A percentile compares a stretch with the other conserved stretches of the same genome.
Conservation (phyloP, 108 stramenopile genomes). For the Cyclotella kingstonii region DNA sequence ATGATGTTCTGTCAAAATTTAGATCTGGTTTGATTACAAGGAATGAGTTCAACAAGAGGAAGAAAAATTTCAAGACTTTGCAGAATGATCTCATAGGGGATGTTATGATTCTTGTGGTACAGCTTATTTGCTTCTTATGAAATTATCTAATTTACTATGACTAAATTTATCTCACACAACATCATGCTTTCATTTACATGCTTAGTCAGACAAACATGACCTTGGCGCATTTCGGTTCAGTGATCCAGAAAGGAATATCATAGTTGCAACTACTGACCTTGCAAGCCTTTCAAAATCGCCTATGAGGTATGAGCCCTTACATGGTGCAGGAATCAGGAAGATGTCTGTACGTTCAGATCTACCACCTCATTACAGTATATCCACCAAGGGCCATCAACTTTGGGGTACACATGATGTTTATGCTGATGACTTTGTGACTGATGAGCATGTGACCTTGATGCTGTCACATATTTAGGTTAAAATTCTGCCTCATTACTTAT, state of each 20-base stretch:
- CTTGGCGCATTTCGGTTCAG: slow-evolving; percentile 54
- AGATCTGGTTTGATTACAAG: slow-evolving; percentile 22
- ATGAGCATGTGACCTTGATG: slow-evolving; percentile 13
- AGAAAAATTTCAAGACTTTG: slow-evolving; percentile 8
- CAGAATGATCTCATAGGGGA: slow-evolving; percentile 35
- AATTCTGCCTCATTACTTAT: not conserved
- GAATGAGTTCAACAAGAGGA: slow-evolving; percentile 12
- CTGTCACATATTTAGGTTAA: slow-evolving; percentile 10
- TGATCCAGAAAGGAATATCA: slow-evolving; percentile 50
- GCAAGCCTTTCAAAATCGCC: slow-evolving; percentile 35
- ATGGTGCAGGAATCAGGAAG: not conserved
- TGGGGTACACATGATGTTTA: slow-evolving; percentile 53
- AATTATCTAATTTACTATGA: too few species aligned
- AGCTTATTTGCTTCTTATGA: too few species aligned
- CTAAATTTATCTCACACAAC: too few species aligned
- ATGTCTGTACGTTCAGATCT: not conserved
- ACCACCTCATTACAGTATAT: slow-evolving; percentile 47
- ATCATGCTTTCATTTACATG: too few species aligned
- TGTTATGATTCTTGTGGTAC: slow-evolving; percentile 42
- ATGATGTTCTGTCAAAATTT: slow-evolving; percentile 44
- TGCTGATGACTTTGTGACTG: slow-evolving; percentile 24
- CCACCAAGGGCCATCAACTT: slow-evolving; percentile 27
- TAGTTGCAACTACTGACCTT: slow-evolving; percentile 60
- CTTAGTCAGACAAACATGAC: slow-evolving; percentile 47
- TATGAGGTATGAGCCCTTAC: slow-evolving; percentile 15